These are phyloP conservation scores for Leccinum olivaceopallidum DNA, from an alignment of 768 basidiomycete species.

Conservation along the genomic window DNA sequence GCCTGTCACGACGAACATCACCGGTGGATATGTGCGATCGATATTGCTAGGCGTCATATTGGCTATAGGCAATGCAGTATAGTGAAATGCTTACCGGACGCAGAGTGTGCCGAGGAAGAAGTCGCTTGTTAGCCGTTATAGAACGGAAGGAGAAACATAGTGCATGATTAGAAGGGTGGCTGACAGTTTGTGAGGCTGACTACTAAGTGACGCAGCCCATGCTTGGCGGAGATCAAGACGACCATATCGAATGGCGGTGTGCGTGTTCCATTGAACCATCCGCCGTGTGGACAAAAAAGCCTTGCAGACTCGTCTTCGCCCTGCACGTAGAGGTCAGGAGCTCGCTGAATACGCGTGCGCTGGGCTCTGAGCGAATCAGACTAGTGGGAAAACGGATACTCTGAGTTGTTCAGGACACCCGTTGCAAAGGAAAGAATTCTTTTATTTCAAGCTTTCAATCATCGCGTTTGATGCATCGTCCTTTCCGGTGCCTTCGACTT, in stretches of 20 bases:
- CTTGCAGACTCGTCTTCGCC: too few relatives aligned
- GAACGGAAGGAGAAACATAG: neutral
- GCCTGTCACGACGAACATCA: constrained; percentile 27
- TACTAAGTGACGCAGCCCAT: neutral
- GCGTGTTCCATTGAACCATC: too few relatives aligned
- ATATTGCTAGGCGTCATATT: constrained; percentile 21
- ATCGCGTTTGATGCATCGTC: too few relatives aligned
- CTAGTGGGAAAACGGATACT: too few relatives aligned
- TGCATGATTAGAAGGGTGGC: constrained; percentile 9
- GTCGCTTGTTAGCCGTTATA: neutral
- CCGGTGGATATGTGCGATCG: constrained; percentile 1
- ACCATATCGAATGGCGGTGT: neutral
- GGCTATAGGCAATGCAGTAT: constrained; percentile 6
- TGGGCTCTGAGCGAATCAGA: too few relatives aligned
- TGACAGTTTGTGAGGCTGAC: constrained; percentile 23
- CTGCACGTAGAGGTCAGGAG: too few relatives aligned
- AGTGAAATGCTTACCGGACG: constrained; percentile 12
- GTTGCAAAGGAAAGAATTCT: too few relatives aligned
- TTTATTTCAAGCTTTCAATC: too few relatives aligned
- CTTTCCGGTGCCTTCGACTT: too few relatives aligned
- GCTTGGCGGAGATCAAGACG: neutral
- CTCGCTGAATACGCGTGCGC: too few relatives aligned
- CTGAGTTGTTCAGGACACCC: too few relatives aligned
- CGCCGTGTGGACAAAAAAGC: too few relatives aligned
- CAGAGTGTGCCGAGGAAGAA: neutral